phyloP scores from a whole-genome alignment of 2,329 filamentous ascomycete species.

The Aspergillus versicolor region DNA sequence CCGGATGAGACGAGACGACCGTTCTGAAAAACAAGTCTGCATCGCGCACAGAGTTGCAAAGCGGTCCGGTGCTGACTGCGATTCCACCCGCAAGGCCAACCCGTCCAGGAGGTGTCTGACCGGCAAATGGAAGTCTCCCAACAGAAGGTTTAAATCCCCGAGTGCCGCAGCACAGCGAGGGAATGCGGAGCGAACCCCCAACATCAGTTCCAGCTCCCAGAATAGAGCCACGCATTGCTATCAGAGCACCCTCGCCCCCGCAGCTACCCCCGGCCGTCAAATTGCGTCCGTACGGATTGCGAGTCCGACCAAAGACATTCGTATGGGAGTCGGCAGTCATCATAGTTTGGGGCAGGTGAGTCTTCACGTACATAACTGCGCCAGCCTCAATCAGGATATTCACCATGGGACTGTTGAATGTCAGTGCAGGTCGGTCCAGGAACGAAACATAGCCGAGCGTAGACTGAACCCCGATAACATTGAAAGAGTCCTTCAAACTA shows the following conservation, averaged over 20 bases:
- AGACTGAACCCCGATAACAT: conserved; percentile 51
- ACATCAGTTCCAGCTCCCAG: conserved; percentile 64
- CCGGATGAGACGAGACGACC: conserved; percentile 3
- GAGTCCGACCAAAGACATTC: conserved; percentile 59
- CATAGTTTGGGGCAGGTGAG: conserved; percentile 61
- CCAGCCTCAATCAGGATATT: conserved; percentile 58
- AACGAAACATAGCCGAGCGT: conserved; percentile 60
- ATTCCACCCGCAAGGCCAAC: conserved; percentile 20
- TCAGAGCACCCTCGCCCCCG: conserved; percentile 63
- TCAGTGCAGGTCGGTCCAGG: conserved; percentile 55
- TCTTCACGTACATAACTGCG: conserved; percentile 67
- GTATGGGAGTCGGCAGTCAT: conserved; percentile 51
- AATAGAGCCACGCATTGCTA: conserved; percentile 58
- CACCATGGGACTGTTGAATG: conserved; percentile 55
- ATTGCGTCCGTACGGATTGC: conserved; percentile 61
- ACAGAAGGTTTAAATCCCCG: conserved; percentile 49
- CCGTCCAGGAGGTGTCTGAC: conserved; percentile 35
- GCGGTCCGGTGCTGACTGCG: conserved; percentile 20
- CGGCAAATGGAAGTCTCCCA: conserved; percentile 50
- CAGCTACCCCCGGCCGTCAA: conserved; percentile 63
- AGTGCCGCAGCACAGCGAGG: conserved; percentile 50
- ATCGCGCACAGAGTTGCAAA: conserved; percentile 18
- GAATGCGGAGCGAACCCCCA: conserved; percentile 45
- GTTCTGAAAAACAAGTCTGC: conserved; percentile 15
- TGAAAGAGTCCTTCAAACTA: conserved; percentile 50